Percentiles rank a stretch among this genome's conserved stretches.
Evolutionary conservation across 208 protist species (phyloP).

Genomic region (Trypanosomatidae sp.): DNA sequence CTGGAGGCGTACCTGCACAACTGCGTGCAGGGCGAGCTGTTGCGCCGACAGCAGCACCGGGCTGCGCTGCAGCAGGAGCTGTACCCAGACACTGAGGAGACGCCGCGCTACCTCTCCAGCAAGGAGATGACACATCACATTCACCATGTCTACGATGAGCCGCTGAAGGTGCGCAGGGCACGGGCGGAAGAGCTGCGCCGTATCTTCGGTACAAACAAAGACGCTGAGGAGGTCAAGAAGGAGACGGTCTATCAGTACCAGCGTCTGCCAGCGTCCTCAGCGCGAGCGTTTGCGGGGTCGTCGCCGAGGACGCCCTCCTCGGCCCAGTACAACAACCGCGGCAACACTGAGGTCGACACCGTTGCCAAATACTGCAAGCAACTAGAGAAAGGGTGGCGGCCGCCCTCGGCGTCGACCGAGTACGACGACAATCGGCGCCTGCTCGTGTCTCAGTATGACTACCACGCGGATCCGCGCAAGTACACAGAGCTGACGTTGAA

Average conservation of each 20-base stretch:
- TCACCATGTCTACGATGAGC: constrained; percentile 67
- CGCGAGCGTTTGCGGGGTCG: constrained; percentile 8
- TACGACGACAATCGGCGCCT: constrained; percentile 55
- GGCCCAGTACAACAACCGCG: background rate
- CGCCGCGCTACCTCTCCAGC: constrained; percentile 20
- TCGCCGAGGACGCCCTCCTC: constrained; percentile 1
- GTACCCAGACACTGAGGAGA: constrained; percentile 36
- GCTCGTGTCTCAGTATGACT: constrained; percentile 56
- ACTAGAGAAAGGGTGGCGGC: constrained; percentile 53
- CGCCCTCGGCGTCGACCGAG: constrained; percentile 44
- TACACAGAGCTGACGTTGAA: constrained; percentile 28
- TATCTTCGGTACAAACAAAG: constrained; percentile 42
- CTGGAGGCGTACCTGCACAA: constrained; percentile 65
- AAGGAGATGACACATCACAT: constrained; percentile 53
- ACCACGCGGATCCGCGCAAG: constrained; percentile 40
- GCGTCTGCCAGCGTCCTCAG: constrained; percentile 16
- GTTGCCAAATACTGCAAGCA: constrained; percentile 24
- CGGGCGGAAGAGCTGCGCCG: constrained; percentile 38
- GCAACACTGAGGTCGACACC: constrained; percentile 1
- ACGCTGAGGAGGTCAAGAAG: constrained; percentile 10
- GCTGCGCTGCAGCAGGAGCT: constrained; percentile 61
- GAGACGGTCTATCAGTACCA: constrained; percentile 31
- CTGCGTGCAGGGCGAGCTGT: constrained; percentile 63
- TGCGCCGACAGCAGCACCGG: constrained; percentile 69
- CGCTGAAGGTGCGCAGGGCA: constrained; percentile 35